A percentile compares a stretch with the other conserved stretches of the same genome.
Evolutionary conservation across 768 basidiomycete genomes (phyloP).

Genomic region (Lyophyllum decastes): DNA sequence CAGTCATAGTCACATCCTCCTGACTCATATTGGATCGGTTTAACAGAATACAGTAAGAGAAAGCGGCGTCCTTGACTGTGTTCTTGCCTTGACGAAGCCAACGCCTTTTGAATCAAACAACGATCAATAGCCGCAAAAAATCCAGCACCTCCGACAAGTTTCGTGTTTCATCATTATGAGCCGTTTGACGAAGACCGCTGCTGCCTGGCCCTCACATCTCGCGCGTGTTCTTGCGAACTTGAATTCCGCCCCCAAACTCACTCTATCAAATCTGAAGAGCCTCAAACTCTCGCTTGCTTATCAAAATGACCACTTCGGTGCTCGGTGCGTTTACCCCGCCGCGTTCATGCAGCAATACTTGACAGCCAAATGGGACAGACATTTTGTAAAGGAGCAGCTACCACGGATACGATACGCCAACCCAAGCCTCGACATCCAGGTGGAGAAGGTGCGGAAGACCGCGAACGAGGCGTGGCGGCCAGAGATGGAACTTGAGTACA

Average conservation of each 20-base stretch:
- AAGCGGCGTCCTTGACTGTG: too few relatives aligned
- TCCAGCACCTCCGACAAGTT: neutral
- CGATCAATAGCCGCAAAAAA: conserved; percentile 9
- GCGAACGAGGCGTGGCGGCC: conserved; percentile 59
- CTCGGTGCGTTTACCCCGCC: conserved; percentile 48
- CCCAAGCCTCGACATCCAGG: conserved; percentile 61
- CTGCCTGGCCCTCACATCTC: conserved; percentile 54
- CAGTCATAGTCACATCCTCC: conserved; percentile 20
- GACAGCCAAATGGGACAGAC: conserved; percentile 37
- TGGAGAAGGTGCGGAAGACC: conserved; percentile 56
- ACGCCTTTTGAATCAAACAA: conserved; percentile 3
- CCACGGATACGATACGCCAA: conserved; percentile 80
- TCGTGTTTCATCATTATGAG: conserved; percentile 12
- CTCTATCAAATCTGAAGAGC: conserved; percentile 47
- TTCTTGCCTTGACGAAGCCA: neutral
- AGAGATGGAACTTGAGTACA: conserved; percentile 59
- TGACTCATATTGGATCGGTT: neutral
- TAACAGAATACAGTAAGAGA: neutral
- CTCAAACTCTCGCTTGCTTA: conserved; percentile 59
- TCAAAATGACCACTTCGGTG: conserved; percentile 74
- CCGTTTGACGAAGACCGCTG: conserved; percentile 20
- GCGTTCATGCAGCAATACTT: neutral
- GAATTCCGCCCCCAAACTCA: conserved; percentile 51
- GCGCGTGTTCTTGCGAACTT: conserved; percentile 54
- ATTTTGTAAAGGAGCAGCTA: conserved; percentile 80